These are phyloP conservation scores for Orbilia brochopaga DNA, from an alignment of 2,329 filamentous ascomycete species.

Conservation along the genomic window DNA sequence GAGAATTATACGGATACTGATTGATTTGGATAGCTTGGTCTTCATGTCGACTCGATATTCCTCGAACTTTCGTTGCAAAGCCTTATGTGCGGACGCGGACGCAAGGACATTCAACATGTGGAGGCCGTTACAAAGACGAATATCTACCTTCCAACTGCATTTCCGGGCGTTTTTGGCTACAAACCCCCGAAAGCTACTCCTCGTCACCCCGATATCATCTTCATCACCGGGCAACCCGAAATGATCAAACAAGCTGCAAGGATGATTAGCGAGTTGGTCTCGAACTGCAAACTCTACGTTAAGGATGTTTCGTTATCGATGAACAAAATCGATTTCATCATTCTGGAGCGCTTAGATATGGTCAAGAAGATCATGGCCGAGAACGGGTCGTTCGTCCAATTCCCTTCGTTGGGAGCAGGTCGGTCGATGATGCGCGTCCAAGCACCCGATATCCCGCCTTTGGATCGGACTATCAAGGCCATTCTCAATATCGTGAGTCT, in stretches of 20 bases:
- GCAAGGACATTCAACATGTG: constrained; percentile 97
- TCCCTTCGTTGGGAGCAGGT: constrained; percentile 85
- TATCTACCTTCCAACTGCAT: constrained; percentile 96
- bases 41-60: constrained; percentile 77
- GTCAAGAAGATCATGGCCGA: constrained; percentile 97
- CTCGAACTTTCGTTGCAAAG: constrained; percentile 88
- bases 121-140: constrained; percentile 94
- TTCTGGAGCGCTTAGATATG: constrained; percentile 90
- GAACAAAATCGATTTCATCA: constrained; percentile 91
- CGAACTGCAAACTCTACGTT: constrained; percentile 66
- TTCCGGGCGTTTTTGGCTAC: constrained; percentile 89
- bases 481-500: constrained; percentile 79
- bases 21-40: constrained; percentile 65
- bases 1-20: constrained; percentile 52
- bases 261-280: constrained; percentile 83
- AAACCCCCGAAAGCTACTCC: constrained; percentile 79
- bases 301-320: constrained; percentile 91
- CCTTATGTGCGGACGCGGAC: constrained; percentile 86
- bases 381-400: constrained; percentile 92
- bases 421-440: constrained; percentile 86
- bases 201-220: constrained; percentile 86
- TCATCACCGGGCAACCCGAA: constrained; percentile 89
- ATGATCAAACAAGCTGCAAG: constrained; percentile 87
- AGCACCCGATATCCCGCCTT: constrained; percentile 88
- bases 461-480: constrained; percentile 92